Base-by-base conservation (phyloP, 768 basidiomycete species). In the Mycena galericulata region DNA sequence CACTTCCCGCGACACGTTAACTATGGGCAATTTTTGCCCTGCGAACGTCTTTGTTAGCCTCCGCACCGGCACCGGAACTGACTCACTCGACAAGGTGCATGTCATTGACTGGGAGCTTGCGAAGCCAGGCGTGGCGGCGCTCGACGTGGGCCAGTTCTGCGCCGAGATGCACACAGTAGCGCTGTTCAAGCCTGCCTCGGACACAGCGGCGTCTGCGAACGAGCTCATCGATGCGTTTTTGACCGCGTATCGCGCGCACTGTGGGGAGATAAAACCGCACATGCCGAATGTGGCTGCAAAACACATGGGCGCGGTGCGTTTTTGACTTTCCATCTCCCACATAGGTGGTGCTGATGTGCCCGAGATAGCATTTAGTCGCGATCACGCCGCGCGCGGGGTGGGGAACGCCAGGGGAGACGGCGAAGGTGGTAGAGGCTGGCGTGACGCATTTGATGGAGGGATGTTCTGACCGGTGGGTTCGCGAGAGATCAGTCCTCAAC, bases 11-110 rank as follows among this genome's bases (percentile, higher is more conserved):
- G 43, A 32, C 10, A 30, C 27, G 29, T 22, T 56, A 15, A 50
- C 40, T n/a, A 88, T 88, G 87, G 91, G 92, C 0, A 92, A 92
- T 75, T 89, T 92, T 71, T 92, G 91, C 90, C 86, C 91, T 2
- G 91, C 90, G 0, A 92, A 92, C 72, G 69, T 92, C 50, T 79
- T 91, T 67, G 71, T 91, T n/a, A 74, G 67, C 17, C 73, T 83
- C 17, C 77, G 77, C 49, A 72, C 73, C 15, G 74, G 76, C 1
- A 80, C 79, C 15, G 63, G 70, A 2, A 40, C 43, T n/a, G 60
- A 29, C 2, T 53, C 66, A 12, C 69, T 89, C 43, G 79, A 80
- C 72, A 80, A 76, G 20, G 70, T 90, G 17, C 84, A 79, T 45
- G 80, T 91, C 43, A 71, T 91, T 43, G 91, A 92, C 75, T 92